phyloP scores from a whole-genome alignment of 202 grass and related monocot genomes.

The Setaria viridis region DNA sequence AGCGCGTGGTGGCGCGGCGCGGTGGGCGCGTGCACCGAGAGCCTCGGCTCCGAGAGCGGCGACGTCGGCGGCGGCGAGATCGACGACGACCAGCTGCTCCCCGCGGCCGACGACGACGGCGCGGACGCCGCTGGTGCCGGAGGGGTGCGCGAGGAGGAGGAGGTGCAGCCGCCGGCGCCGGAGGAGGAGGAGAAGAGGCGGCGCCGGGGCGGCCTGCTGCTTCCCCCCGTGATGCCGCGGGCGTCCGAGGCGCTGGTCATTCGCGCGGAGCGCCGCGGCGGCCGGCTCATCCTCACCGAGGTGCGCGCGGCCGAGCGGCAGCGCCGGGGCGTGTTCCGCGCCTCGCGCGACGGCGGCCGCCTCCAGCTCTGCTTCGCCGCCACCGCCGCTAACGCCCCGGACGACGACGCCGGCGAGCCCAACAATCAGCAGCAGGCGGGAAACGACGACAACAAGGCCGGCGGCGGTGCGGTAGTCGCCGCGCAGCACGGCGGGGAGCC shows the following conservation, averaged over 20 bases:
- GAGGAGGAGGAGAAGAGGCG: conserved; percentile 9
- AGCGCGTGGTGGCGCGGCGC: not conserved
- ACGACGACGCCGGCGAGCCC: not conserved
- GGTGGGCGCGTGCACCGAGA: conserved; percentile 68
- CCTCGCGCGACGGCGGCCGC: conserved; percentile 47
- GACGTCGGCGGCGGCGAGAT: conserved; percentile 60
- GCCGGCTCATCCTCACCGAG: conserved; percentile 70
- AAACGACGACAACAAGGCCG: not conserved
- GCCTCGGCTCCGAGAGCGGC: conserved; percentile 71
- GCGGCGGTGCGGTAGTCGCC: not conserved
- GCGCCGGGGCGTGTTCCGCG: conserved; percentile 53
- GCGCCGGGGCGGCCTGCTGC: not conserved
- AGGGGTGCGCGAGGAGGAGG: not conserved
- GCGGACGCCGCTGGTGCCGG: too few species aligned
- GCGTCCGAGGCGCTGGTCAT: conserved; percentile 47
- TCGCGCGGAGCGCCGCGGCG: conserved; percentile 64
- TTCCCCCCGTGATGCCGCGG: conserved; percentile 53
- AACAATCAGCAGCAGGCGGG: too few species aligned
- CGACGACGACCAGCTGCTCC: conserved; percentile 22
- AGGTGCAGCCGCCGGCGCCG: not conserved
- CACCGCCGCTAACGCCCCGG: not conserved
- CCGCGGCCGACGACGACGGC: not conserved
- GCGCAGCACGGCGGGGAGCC: not conserved
- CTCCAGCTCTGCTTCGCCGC: conserved; percentile 41
- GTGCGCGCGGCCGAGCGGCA: conserved; percentile 29